Conservation (phyloP, 805 yeast species). For the Lipomyces yamanashiensis region DNA sequence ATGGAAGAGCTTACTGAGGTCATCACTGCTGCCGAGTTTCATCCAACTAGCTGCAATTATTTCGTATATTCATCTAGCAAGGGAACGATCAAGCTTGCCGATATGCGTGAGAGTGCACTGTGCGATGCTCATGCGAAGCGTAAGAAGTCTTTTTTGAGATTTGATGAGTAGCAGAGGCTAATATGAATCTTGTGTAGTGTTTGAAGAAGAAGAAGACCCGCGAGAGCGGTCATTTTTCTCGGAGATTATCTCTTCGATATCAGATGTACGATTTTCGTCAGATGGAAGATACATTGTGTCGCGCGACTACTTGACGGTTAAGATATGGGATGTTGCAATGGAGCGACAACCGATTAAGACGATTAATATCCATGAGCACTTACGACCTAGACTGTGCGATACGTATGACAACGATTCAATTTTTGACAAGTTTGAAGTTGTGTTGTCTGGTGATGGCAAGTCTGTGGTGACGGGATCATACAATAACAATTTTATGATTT, state of each 20-base stretch:
- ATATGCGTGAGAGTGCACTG: slow-evolving; percentile 93
- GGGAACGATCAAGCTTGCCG: slow-evolving; percentile 93
- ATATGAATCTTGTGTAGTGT: slow-evolving; percentile 58
- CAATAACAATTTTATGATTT: slow-evolving; percentile 95
- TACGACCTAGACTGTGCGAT: slow-evolving; percentile 91
- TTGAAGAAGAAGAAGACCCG: slow-evolving; percentile 93
- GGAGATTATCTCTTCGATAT: slow-evolving; percentile 91
- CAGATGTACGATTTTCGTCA: slow-evolving; percentile 88
- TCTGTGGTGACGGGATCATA: slow-evolving; percentile 96
- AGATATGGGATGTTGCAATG: slow-evolving; percentile 98
- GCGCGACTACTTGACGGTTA: slow-evolving; percentile 95
- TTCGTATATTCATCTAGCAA: slow-evolving; percentile 95
- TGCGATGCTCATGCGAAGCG: slow-evolving; percentile 81
- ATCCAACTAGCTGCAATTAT: slow-evolving; percentile 87
- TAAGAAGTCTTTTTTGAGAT: slow-evolving; percentile 5
- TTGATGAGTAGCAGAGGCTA: not conserved
- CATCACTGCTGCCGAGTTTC: slow-evolving; percentile 94
- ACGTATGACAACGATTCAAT: slow-evolving; percentile 98
- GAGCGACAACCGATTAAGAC: slow-evolving; percentile 93
- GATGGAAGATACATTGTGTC: slow-evolving; percentile 96
- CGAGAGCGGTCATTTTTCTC: slow-evolving; percentile 93
- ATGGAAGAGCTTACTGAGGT: slow-evolving; percentile 99
- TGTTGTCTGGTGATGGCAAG: slow-evolving; percentile 88
- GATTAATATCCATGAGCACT: slow-evolving; percentile 92
- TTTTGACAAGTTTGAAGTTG: slow-evolving; percentile 97